Base-by-base conservation (phyloP, 2,329 filamentous ascomycete genomes). In the Cladosporium halotolerans region DNA sequence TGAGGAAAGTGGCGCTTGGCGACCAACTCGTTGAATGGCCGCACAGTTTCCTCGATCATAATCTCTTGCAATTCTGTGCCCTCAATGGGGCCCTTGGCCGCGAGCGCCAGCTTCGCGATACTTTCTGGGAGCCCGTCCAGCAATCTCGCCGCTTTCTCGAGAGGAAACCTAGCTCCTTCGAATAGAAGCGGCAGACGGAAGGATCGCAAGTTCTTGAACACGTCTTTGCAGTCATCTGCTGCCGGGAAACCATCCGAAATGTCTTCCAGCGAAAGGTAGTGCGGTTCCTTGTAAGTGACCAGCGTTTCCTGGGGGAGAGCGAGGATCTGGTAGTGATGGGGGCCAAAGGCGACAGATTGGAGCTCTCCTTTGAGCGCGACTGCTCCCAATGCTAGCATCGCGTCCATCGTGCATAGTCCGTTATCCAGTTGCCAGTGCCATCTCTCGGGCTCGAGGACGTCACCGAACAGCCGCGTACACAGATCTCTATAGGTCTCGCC, bases 361-460 rank as follows among this genome's bases (percentile, higher is more conserved):
- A 50, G 39, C 16, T 39, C 23, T 49, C 14, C 36, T 14, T 31
- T 49, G 2, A 28, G 18, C 23, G 46, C 10, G 14, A 49, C 9
- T 33, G 32, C 23, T 40, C 41, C 38, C 2, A 50, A 31, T 4
- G 33, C 16, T 2, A 38, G 6, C 14, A 50, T 49, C 11, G 16
- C 47, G 14, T 50, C 47, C 3, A 31, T 42, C 16, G 47, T 50
- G 31, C 47, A 50, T 2, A 18, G 10, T 18, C 38, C 47, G 38
- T 50, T 33, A 18, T 43, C 47, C 11, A 50, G 47, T 10, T 28
- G 4, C 47, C 47, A 50, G 11, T 50, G 23, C 47, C 47, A 53
- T 5, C 42, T 28, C 36, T 45, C 43, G 1, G 50, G 50, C 16
- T 53, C 42, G 11, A 53, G 43, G 23, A 45, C 41, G 36, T 45